Conservation (phyloP, 106 monocot genomes). For the Cymbidium sinense region DNA sequence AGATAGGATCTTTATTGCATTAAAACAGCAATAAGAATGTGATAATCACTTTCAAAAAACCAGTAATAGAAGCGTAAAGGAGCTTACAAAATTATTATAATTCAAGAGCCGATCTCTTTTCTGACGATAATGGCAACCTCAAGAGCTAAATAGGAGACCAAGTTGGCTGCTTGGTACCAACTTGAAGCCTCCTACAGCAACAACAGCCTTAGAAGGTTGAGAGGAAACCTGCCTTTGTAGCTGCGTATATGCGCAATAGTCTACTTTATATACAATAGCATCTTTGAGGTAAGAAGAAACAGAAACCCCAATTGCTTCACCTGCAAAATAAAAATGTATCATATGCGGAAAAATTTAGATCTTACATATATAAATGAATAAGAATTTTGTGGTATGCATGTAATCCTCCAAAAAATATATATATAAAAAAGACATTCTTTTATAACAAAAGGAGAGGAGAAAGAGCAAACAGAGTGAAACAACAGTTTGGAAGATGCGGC, state of each 20-base stretch:
- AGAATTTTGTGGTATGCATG: too few relatives aligned
- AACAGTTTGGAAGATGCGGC: background rate
- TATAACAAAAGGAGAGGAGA: background rate
- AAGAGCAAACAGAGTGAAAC: background rate
- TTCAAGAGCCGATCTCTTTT: background rate
- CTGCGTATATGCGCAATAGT: constrained; percentile 43
- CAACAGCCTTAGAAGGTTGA: background rate
- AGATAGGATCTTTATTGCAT: background rate
- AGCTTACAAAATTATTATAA: background rate
- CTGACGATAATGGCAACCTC: background rate
- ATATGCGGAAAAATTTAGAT: too few relatives aligned
- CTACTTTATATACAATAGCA: constrained; percentile 35
- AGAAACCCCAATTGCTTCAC: constrained; percentile 49
- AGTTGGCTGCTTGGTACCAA: constrained; percentile 16
- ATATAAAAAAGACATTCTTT: background rate
- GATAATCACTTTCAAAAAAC: background rate
- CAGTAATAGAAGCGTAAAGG: background rate
- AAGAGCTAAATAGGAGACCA: background rate
- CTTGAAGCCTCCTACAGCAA: constrained; percentile 18
- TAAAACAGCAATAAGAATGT: background rate
- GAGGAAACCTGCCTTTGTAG: constrained; percentile 28
- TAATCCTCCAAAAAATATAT: too few relatives aligned
- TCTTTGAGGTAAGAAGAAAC: constrained; percentile 27
- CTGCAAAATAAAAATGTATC: constrained; percentile 16
- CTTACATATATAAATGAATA: too few relatives aligned